Conservation (phyloP, 2,329 filamentous ascomycete species). For the Coniochaeta prunicola region DNA sequence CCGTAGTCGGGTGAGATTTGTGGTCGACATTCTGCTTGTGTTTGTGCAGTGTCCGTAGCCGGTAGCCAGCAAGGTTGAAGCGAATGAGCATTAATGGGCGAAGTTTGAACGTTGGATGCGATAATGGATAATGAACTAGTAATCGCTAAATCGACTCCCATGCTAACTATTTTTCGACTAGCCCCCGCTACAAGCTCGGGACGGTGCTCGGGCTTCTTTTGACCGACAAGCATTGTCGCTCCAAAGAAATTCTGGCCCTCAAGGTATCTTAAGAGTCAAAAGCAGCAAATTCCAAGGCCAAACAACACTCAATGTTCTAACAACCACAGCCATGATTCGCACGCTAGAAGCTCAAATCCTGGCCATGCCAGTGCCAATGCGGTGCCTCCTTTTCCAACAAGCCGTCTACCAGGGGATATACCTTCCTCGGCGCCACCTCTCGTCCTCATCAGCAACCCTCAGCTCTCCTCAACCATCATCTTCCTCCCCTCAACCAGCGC, state of each 20-base stretch:
- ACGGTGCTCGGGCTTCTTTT: background rate
- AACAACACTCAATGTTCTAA: background rate
- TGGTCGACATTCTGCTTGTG: slow-evolving; percentile 20
- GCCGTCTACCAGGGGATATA: background rate
- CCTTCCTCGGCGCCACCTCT: slow-evolving; percentile 1
- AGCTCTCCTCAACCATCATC: background rate
- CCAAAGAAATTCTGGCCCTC: background rate
- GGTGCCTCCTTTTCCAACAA: slow-evolving; percentile 12
- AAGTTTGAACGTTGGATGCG: background rate
- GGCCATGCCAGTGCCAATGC: slow-evolving; percentile 16
- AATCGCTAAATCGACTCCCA: background rate
- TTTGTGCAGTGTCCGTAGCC: background rate
- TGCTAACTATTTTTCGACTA: background rate
- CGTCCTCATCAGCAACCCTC: background rate
- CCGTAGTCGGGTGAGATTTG: slow-evolving; percentile 46
- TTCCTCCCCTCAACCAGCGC: background rate
- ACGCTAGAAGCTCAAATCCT: slow-evolving; percentile 5
- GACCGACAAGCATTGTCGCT: background rate
- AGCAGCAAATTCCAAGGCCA: background rate
- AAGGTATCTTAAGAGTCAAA: background rate
- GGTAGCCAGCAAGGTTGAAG: background rate
- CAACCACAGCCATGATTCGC: background rate
- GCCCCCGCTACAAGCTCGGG: background rate
- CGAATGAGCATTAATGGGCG: background rate
- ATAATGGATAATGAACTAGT: background rate